phyloP scores from a whole-genome alignment of 2,329 filamentous ascomycete species.

The Trichoderma sp. region DNA sequence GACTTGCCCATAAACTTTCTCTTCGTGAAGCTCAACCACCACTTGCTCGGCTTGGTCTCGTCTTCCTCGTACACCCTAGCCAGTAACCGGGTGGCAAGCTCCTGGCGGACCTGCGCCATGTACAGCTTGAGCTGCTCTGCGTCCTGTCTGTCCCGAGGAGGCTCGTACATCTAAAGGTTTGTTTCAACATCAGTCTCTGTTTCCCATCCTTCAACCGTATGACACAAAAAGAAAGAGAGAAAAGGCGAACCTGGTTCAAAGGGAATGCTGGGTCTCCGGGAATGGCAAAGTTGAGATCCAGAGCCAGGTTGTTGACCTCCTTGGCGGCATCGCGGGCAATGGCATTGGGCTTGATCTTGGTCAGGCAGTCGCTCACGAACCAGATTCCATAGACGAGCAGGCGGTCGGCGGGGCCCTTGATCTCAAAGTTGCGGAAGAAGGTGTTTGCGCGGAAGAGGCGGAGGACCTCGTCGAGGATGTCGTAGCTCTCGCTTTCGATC shows the following conservation, averaged over 20 bases:
- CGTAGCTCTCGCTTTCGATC: constrained; percentile 89
- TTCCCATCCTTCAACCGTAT: background rate
- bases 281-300: constrained; percentile 90
- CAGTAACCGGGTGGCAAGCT: constrained; percentile 79
- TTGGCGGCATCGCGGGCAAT: constrained; percentile 61
- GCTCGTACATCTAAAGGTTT: constrained; percentile 72
- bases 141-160: constrained; percentile 82
- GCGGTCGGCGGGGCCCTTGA: constrained; percentile 91
- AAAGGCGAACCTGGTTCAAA: constrained; percentile 71
- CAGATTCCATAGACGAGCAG: constrained; percentile 96
- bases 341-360: constrained; percentile 79
- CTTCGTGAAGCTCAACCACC: constrained; percentile 99
- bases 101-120: constrained; percentile 88
- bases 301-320: constrained; percentile 85
- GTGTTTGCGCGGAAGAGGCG: constrained; percentile 95
- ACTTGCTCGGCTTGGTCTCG: constrained; percentile 74
- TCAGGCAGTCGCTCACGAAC: constrained; percentile 87
- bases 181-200: background rate
- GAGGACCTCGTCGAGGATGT: constrained; percentile 92
- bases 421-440: constrained; percentile 99
- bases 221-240: background rate
- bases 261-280: constrained; percentile 93
- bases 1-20: constrained; percentile 99
- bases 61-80: constrained; percentile 83
- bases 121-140: constrained; percentile 88